phyloP scores from a whole-genome alignment of 768 basidiomycete species.

The Lentinula aciculospora region DNA sequence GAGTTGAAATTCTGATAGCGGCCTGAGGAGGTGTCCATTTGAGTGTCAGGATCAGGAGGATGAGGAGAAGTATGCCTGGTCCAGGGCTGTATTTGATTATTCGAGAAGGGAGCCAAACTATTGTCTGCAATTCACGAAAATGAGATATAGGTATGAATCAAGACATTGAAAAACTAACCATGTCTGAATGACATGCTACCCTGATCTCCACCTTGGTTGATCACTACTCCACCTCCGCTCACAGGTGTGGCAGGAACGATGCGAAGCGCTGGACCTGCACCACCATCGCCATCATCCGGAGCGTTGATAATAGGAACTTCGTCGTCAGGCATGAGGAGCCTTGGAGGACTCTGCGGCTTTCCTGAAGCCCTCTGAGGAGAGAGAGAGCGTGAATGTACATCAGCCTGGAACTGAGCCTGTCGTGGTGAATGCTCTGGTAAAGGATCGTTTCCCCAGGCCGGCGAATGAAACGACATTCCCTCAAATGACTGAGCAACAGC shows the following conservation, averaged over 20 bases:
- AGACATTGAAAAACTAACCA: conserved; percentile 33
- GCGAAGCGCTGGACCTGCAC: conserved; percentile 59
- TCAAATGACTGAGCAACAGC: conserved; percentile 57
- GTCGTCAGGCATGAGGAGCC: conserved; percentile 27
- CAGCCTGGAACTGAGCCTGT: conserved; percentile 12
- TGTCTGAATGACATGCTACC: conserved; percentile 43
- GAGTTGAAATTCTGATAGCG: not conserved
- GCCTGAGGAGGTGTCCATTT: not conserved
- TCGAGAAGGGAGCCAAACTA: not conserved
- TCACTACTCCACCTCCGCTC: conserved; percentile 48
- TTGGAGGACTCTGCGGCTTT: conserved; percentile 63
- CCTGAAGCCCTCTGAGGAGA: conserved; percentile 25
- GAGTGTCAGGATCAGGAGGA: not conserved
- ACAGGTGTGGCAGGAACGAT: conserved; percentile 84
- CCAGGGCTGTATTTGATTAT: not conserved
- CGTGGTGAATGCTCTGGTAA: conserved; percentile 35
- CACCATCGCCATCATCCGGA: conserved; percentile 46
- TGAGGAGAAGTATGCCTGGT: conserved; percentile 4
- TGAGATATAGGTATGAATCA: not conserved
- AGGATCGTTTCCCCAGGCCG: conserved; percentile 46
- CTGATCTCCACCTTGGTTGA: conserved; percentile 23
- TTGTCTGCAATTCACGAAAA: conserved; percentile 2
- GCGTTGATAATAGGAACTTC: conserved; percentile 55
- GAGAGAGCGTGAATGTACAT: conserved; percentile 11
- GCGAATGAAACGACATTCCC: conserved; percentile 60